Evolutionary conservation across 768 basidiomycete genomes (phyloP).

Genomic region (Saitozyma sp.): DNA sequence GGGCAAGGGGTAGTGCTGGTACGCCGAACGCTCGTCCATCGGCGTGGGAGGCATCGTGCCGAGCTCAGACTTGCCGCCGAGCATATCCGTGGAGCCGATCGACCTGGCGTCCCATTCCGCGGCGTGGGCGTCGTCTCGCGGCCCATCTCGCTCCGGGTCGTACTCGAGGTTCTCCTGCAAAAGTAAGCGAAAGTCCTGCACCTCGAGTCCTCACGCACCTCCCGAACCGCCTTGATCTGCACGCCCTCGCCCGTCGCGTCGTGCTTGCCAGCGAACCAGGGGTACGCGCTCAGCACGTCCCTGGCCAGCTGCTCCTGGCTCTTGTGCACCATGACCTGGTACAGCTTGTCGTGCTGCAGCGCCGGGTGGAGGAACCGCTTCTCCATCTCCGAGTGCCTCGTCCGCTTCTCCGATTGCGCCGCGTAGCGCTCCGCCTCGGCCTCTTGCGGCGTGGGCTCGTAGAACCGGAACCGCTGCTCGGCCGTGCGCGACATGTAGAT

Average conservation of each 20-base stretch:
- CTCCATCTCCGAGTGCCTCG: constrained; percentile 77
- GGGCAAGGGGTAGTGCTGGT: constrained; percentile 31
- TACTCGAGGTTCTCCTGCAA: constrained; percentile 51
- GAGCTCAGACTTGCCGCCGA: constrained; percentile 35
- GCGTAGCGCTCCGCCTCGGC: constrained; percentile 64
- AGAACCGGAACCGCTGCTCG: constrained; percentile 72
- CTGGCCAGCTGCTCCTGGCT: constrained; percentile 51
- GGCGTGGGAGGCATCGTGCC: constrained; percentile 9
- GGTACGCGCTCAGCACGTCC: constrained; percentile 49
- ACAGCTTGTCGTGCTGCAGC: constrained; percentile 75
- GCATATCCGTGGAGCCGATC: constrained; percentile 56
- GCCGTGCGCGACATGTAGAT: constrained; percentile 72
- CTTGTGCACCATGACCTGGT: constrained; percentile 54
- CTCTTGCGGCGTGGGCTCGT: constrained; percentile 64
- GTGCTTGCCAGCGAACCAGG: constrained; percentile 48
- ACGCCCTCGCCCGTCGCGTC: constrained; percentile 30
- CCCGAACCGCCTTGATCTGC: constrained; percentile 50
- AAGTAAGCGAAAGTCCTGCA: constrained; percentile 3
- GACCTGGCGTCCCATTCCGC: constrained; percentile 84
- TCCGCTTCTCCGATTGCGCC: constrained; percentile 70
- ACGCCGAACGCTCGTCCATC: constrained; percentile 9
- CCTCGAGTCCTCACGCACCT: constrained; percentile 10
- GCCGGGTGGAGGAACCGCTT: constrained; percentile 95
- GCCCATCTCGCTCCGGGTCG: constrained; percentile 48
- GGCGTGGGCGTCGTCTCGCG: constrained; percentile 53